Base-by-base conservation (phyloP, 306 rosid species). In the Cucurbita argyrosperma region DNA sequence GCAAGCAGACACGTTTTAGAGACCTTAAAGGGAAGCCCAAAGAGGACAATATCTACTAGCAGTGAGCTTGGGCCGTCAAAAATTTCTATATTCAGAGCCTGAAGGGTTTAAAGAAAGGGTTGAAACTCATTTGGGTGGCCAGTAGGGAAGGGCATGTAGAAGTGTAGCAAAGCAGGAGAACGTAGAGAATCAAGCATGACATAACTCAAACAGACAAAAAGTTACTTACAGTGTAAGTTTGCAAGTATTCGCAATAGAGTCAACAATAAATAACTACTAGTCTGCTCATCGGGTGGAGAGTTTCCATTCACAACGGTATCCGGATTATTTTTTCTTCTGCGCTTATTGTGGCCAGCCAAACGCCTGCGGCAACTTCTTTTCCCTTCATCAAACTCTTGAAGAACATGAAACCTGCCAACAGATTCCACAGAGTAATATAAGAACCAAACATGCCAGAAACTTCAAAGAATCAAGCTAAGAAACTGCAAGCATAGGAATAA, bases 381-480 rank as follows among this genome's bases (percentile, higher is more conserved):
- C 79, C 96, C 97, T 76, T 92, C 97, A 77, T 92, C 97, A 72
- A 92, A 92, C 79, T 92, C 96, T 84, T 90, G 90, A 80, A 92
- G 96, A 71, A 71, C 85, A 80, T 92, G 97, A 82, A 90, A 92
- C 92, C 97, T 92, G 87, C 46, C 82, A 85, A 86, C 35, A 77
- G 76, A 54, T 63, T 72, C 54, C 68, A 77, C 40, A 75, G 70
- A 72, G 74, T 56, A 54, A 82, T 78, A 39, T 19, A 42, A 38
- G 52, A 66, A 66, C 54, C 72, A 66, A 39, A 53, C 43, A 66
- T 21, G 56, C 18, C 30, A 21, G 72, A 23, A 63, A 47, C 74
- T 68, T 49, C 58, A 49, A 26, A 30, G 13, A 69, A 45, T 23
- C 26, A 15, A 49, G 14, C 42, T 15, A 70, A 50, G 59, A 70